Evolutionary conservation across 805 yeast species (phyloP).

Genomic region (Saccharomycopsis sp.): DNA sequence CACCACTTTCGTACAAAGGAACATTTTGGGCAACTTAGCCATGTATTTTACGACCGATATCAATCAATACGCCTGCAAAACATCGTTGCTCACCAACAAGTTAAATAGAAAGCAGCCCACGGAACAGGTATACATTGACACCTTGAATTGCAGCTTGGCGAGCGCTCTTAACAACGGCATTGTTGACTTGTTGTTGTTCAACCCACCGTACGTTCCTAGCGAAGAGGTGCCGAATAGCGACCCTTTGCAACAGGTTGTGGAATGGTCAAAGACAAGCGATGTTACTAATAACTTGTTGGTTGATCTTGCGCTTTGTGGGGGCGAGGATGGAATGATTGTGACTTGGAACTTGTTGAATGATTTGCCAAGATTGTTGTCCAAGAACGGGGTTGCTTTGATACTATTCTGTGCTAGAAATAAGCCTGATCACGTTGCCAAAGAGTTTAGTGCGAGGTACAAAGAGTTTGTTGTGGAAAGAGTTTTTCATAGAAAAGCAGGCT

Average conservation of each 20-base stretch:
- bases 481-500: slow-evolving; percentile 76
- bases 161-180: slow-evolving; percentile 34
- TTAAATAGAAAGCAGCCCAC: slow-evolving; percentile 24
- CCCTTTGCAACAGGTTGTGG: background rate
- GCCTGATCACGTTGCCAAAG: slow-evolving; percentile 50
- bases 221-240: slow-evolving; percentile 56
- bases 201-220: slow-evolving; percentile 96
- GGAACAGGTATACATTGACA: slow-evolving; percentile 31
- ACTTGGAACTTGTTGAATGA: slow-evolving; percentile 52
- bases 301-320: slow-evolving; percentile 86
- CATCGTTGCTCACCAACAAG: slow-evolving; percentile 38
- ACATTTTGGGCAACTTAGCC: slow-evolving; percentile 39
- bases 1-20: slow-evolving; percentile 60
- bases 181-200: slow-evolving; percentile 74
- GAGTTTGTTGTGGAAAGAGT: slow-evolving; percentile 33
- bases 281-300: slow-evolving; percentile 53
- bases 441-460: slow-evolving; percentile 44
- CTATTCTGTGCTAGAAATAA: slow-evolving; percentile 86
- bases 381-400: slow-evolving; percentile 71
- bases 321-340: slow-evolving; percentile 81
- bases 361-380: slow-evolving; percentile 44
- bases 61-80: slow-evolving; percentile 64
- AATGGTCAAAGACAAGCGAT: too few species aligned
- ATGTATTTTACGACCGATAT: slow-evolving; percentile 66
- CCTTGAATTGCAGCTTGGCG: slow-evolving; percentile 51